Percentiles rank a stretch among this genome's conserved stretches.
Evolutionary conservation across 106 monocot species (phyloP).

Genomic region (Platanthera guangdongensis): DNA sequence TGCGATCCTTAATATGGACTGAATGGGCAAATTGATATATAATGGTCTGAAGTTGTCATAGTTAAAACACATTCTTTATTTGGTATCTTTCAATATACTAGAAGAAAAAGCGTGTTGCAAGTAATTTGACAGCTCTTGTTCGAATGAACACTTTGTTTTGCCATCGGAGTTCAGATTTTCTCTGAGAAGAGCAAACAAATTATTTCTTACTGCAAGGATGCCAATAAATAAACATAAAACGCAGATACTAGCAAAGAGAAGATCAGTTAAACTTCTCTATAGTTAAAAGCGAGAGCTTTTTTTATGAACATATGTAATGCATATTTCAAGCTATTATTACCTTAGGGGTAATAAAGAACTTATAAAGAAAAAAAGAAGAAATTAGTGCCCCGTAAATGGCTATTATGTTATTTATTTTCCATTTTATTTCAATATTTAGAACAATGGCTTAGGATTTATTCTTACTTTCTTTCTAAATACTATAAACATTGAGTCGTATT

Average conservation of each 20-base stretch:
- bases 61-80: background rate
- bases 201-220: background rate
- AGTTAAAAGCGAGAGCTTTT: background rate
- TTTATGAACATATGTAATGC: background rate
- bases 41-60: background rate
- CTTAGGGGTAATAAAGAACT: background rate
- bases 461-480: no score
- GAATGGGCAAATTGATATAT: background rate
- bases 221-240: background rate
- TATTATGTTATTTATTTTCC: background rate
- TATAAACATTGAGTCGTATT: no score
- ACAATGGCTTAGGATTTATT: no score
- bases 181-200: background rate
- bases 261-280: background rate
- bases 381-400: background rate
- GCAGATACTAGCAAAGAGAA: background rate
- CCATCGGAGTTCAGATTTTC: background rate
- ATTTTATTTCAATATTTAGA: no score
- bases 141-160: background rate
- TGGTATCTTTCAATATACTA: background rate
- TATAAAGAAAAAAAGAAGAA: background rate
- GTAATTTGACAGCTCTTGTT: background rate
- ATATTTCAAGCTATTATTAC: background rate
- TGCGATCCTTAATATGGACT: background rate
- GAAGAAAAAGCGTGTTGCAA: background rate